Base-by-base conservation (phyloP, 805 yeast species). In the Blastobotrys americana region DNA sequence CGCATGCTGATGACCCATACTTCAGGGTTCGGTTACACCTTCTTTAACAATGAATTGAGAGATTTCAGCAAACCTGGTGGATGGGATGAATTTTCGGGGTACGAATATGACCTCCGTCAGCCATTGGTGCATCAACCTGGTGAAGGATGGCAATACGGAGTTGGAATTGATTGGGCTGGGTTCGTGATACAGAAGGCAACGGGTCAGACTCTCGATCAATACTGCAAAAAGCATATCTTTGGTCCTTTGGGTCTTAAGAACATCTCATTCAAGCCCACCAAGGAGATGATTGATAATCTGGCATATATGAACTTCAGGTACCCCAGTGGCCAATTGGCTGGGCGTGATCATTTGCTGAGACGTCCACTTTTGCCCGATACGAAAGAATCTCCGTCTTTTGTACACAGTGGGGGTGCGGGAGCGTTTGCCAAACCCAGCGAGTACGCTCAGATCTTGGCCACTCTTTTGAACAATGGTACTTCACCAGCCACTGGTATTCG, bases 351-450 rank as follows among this genome's bases (percentile, higher is more conserved):
- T 38, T 8, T 9, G n/a, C n/a, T n/a, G n/a, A n/a, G n/a, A n/a
- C n/a, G 44, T 34, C 4, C 43, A n/a, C n/a, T n/a, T n/a, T n/a
- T n/a, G n/a, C n/a, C n/a, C n/a, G 47, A 4, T 25, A 43, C 34
- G 36, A 19, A 16, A 6, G 17, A 17, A 16, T 19, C 36, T 16
- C 15, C 17, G 36, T 33, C 36, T 19, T 31, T 37, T 5, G 42
- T 39, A 4, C 42, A 39, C 23, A 18, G 27, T 50, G 76, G 73
- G 5, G 76, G 76, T 21, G 72, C 67, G 4, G 76, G 76, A 3
- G 49, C 65, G 35, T 69, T 62, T 41, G 64, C 71, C 1, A 68
- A 65, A 5, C 68, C 66, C 3, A 56, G 55, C 5, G 75, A 72
- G 47, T 71, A 65, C 47, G 58, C 66, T 40, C 63, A 60, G 50